These are phyloP conservation scores for Silene vulgaris DNA, from an alignment of 179 eudicot genomes.

Conservation along the genomic window DNA sequence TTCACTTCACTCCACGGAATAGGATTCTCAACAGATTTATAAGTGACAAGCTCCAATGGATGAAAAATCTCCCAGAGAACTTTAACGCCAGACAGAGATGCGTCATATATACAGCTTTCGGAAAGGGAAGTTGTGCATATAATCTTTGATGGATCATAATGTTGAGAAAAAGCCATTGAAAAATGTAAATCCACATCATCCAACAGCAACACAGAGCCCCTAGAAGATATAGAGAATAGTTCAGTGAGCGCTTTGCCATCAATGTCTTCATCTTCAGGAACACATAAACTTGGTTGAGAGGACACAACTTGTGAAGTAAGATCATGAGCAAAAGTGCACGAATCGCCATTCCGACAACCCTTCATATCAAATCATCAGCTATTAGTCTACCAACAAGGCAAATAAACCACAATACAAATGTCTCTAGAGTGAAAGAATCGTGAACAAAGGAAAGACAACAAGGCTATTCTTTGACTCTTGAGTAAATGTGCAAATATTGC, in stretches of 20 bases:
- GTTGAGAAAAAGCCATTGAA: slow-evolving; percentile 40
- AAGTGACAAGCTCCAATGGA: slow-evolving; percentile 41
- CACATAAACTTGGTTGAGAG: slow-evolving; percentile 32
- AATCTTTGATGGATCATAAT: slow-evolving; percentile 52
- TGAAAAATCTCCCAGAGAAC: slow-evolving; percentile 47
- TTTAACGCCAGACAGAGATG: slow-evolving; percentile 38
- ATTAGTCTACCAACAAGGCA: slow-evolving; percentile 15
- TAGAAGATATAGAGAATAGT: slow-evolving; percentile 41
- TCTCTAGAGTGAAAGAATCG: not conserved
- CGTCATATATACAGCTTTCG: slow-evolving; percentile 31
- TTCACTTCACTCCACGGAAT: slow-evolving; percentile 64
- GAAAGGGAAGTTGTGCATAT: slow-evolving; percentile 52
- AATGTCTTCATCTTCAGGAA: slow-evolving; percentile 47
- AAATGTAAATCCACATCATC: slow-evolving; percentile 63
- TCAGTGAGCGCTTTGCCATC: slow-evolving; percentile 42
- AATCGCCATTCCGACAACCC: slow-evolving; percentile 85
- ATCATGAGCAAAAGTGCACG: slow-evolving; percentile 67
- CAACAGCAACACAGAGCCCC: slow-evolving; percentile 49
- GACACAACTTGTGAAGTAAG: slow-evolving; percentile 30
- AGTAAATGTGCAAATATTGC: not conserved
- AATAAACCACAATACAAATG: slow-evolving; percentile 16
- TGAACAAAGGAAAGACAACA: too few relatives aligned
- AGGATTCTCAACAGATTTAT: slow-evolving; percentile 32
- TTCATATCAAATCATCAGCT: slow-evolving; percentile 30
- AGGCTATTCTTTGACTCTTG: not conserved